A percentile compares a stretch with the other conserved stretches of the same genome.
These are phyloP conservation scores for Arabis hirsuta DNA, from an alignment of 345 rosid species.

Conservation along the genomic window DNA sequence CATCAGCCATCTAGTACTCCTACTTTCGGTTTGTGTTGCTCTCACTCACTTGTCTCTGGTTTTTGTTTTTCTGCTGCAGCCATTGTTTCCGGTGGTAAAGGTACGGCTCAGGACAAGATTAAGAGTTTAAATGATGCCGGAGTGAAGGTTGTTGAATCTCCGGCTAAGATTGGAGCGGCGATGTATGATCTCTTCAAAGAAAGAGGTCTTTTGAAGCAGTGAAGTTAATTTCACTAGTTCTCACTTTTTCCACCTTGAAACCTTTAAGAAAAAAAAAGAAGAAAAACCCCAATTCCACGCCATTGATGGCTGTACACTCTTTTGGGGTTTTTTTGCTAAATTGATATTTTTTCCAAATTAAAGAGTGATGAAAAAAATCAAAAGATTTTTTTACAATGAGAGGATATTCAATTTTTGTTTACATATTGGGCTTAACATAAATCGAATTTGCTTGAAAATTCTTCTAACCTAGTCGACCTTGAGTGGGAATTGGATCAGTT, in stretches of 20 bases:
- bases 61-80: constrained; percentile 55
- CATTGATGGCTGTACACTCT: constrained; percentile 35
- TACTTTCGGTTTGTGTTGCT: not conserved
- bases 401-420: not conserved
- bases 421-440: not conserved
- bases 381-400: constrained; percentile 19
- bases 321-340: constrained; percentile 33
- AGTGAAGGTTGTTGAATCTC: constrained; percentile 92
- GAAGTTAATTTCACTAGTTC: constrained; percentile 43
- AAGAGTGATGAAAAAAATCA: constrained; percentile 12
- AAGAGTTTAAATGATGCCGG: constrained; percentile 88
- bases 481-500: too few relatives aligned
- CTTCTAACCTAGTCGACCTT: not conserved
- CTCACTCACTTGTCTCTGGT: constrained; percentile 10
- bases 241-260: constrained; percentile 2
- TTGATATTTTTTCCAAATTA: constrained; percentile 27
- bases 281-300: constrained; percentile 31
- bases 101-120: constrained; percentile 97
- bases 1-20: not conserved
- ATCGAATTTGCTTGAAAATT: not conserved
- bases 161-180: constrained; percentile 86
- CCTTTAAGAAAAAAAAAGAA: constrained; percentile 10
- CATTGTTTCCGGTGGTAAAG: constrained; percentile 96
- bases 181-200: constrained; percentile 82
- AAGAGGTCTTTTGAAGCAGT: constrained; percentile 67